These are phyloP conservation scores for Turritis glabra DNA, from an alignment of 345 rosid genomes.

Conservation along the genomic window DNA sequence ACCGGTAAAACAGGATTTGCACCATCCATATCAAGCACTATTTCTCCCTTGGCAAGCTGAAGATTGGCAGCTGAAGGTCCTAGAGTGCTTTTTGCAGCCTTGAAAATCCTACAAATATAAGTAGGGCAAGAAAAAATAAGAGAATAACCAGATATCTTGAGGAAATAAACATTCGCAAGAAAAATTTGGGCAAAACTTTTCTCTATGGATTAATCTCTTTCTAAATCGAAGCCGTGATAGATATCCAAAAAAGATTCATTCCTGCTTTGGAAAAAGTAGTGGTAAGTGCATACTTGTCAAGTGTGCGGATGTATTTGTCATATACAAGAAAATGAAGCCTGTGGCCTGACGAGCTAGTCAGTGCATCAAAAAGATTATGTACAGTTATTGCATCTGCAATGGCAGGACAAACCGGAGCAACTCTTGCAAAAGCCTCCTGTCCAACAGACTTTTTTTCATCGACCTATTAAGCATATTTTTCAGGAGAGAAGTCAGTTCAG, in stretches of 20 bases:
- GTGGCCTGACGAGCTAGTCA: constrained; percentile 63
- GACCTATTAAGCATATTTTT: constrained; percentile 50
- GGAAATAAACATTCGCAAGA: constrained; percentile 5
- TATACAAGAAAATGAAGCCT: constrained; percentile 84
- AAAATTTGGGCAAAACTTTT: not conserved
- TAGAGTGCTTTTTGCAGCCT: constrained; percentile 53
- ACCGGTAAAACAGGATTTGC: constrained; percentile 84
- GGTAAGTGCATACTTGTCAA: constrained; percentile 74
- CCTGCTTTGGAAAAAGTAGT: constrained; percentile 5
- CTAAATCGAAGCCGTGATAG: constrained; percentile 14
- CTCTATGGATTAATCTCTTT: constrained; percentile 7
- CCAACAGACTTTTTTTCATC: constrained; percentile 80
- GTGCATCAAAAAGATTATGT: constrained; percentile 86
- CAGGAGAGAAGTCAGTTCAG: not conserved
- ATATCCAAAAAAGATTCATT: constrained; percentile 8
- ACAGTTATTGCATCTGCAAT: constrained; percentile 84
- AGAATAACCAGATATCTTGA: not conserved
- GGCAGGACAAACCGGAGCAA: constrained; percentile 82
- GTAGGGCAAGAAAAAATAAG: not conserved
- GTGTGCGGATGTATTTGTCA: constrained; percentile 87
- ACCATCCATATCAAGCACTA: constrained; percentile 83
- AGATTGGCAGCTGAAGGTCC: constrained; percentile 61
- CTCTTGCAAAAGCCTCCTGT: constrained; percentile 82
- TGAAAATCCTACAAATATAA: constrained; percentile 55
- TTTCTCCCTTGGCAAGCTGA: constrained; percentile 84